A percentile compares a stretch with the other conserved stretches of the same genome.
Evolutionary conservation across 1,139 yeast species (phyloP).

Genomic region (Pichia terricola): DNA sequence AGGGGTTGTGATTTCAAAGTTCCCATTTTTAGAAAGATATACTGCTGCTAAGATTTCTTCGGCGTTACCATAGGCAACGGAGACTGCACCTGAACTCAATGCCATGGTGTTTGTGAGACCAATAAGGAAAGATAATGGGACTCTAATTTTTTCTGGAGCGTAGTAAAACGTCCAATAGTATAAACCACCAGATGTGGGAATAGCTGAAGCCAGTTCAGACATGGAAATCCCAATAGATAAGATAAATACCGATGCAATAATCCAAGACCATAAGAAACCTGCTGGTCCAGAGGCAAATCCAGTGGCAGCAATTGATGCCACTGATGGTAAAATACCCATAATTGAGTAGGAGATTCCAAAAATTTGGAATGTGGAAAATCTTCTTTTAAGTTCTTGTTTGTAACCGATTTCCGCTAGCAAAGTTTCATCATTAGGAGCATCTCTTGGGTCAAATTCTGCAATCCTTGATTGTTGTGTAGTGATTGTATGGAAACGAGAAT

Average conservation of each 20-base stretch:
- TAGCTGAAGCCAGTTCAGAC: constrained; percentile 54
- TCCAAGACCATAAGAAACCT: constrained; percentile 63
- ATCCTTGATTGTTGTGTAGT: constrained; percentile 13
- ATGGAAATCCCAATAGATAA: constrained; percentile 43
- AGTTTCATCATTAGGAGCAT: constrained; percentile 28
- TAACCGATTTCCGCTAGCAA: constrained; percentile 41
- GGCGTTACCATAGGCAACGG: constrained; percentile 53
- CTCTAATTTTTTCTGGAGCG: constrained; percentile 36
- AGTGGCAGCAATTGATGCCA: constrained; percentile 31
- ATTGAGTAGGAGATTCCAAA: constrained; percentile 46
- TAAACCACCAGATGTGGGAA: constrained; percentile 66
- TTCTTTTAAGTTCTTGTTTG: constrained; percentile 40
- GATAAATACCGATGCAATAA: constrained; percentile 41
- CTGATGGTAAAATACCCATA: constrained; percentile 44
- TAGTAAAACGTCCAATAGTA: constrained; percentile 48
- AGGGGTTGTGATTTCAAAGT: constrained; percentile 36
- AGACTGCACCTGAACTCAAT: constrained; percentile 46
- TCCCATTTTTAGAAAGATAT: constrained; percentile 38
- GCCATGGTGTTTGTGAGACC: constrained; percentile 54
- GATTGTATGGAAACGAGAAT: constrained; percentile 13
- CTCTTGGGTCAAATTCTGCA: constrained; percentile 20
- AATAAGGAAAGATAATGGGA: constrained; percentile 42
- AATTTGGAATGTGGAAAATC: constrained; percentile 39
- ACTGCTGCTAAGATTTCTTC: constrained; percentile 44
- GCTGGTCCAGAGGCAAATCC: constrained; percentile 43